Conservation (phyloP, 2,329 filamentous ascomycete species). For the Aulographum hederae region DNA sequence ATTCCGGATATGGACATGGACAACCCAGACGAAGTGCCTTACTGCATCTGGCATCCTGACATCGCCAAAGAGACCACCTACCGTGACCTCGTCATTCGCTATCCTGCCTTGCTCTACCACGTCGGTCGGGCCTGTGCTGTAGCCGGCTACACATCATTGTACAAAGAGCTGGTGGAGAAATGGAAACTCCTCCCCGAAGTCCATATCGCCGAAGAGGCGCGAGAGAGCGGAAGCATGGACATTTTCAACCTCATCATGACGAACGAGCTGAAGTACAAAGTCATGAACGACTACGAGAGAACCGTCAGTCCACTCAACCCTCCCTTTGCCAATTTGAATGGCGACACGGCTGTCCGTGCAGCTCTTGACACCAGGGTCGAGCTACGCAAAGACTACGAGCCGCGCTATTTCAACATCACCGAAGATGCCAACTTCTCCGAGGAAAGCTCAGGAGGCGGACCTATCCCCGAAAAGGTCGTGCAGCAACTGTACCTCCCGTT, state of each 20-base stretch:
- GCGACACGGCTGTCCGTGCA: constrained; percentile 16
- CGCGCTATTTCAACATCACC: constrained; percentile 15
- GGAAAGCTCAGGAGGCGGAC: too few species aligned
- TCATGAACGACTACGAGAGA: constrained; percentile 21
- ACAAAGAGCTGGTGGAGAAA: constrained; percentile 18
- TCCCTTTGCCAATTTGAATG: constrained; percentile 13
- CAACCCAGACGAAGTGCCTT: constrained; percentile 12
- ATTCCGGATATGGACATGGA: constrained; percentile 15
- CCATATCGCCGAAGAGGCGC: constrained; percentile 22
- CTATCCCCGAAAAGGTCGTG: constrained; percentile 4
- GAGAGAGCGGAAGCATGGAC: constrained; percentile 8
- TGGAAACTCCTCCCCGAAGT: constrained; percentile 21
- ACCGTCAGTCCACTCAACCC: constrained; percentile 9
- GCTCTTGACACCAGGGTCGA: constrained; percentile 10
- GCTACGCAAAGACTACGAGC: too few species aligned
- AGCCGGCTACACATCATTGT: constrained; percentile 18
- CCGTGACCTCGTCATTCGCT: constrained; percentile 13
- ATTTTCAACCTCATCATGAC: constrained; percentile 12
- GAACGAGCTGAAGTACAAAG: constrained; percentile 2
- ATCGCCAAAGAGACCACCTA: constrained; percentile 19
- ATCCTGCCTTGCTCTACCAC: constrained; percentile 16
- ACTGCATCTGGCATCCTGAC: constrained; percentile 26
- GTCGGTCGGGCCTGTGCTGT: constrained; percentile 23
- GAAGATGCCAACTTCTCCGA: constrained; percentile 15
- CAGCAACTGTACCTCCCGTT: constrained; percentile 13